Conservation (phyloP, 371 early-diverging fungal genomes). For the Mycotypha africana region DNA sequence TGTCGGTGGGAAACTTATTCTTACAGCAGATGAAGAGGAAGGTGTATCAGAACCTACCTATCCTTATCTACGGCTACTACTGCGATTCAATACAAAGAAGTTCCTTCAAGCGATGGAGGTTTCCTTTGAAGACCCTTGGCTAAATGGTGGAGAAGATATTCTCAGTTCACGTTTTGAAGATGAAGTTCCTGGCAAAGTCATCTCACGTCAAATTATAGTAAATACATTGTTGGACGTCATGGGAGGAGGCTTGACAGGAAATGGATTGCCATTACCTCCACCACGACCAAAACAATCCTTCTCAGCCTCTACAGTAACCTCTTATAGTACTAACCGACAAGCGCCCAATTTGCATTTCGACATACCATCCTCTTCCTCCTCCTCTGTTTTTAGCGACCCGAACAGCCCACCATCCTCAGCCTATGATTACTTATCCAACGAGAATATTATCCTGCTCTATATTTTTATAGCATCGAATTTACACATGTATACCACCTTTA, state of each 20-base stretch:
- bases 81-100: conserved; percentile 62
- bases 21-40: conserved; percentile 56
- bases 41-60: conserved; percentile 61
- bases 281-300: conserved; percentile 39
- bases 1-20: conserved; percentile 47
- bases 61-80: conserved; percentile 66
- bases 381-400: background rate
- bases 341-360: background rate
- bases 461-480: conserved; percentile 65
- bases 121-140: conserved; percentile 68
- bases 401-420: conserved; percentile 6
- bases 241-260: conserved; percentile 34
- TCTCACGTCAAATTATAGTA: conserved; percentile 73
- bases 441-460: conserved; percentile 54
- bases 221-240: conserved; percentile 65
- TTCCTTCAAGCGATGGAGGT: conserved; percentile 60
- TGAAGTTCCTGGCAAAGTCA: conserved; percentile 54
- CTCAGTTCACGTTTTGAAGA: conserved; percentile 47
- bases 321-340: conserved; percentile 18
- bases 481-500: conserved; percentile 59
- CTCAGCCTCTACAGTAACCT: conserved; percentile 39
- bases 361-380: conserved; percentile 2
- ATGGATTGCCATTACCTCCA: conserved; percentile 21
- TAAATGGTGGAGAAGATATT: conserved; percentile 59
- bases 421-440: conserved; percentile 19